A percentile compares a stretch with the other conserved stretches of the same genome.
Evolutionary conservation across 2,329 filamentous ascomycete genomes (phyloP).

Genomic region (Colletotrichum graminicola): DNA sequence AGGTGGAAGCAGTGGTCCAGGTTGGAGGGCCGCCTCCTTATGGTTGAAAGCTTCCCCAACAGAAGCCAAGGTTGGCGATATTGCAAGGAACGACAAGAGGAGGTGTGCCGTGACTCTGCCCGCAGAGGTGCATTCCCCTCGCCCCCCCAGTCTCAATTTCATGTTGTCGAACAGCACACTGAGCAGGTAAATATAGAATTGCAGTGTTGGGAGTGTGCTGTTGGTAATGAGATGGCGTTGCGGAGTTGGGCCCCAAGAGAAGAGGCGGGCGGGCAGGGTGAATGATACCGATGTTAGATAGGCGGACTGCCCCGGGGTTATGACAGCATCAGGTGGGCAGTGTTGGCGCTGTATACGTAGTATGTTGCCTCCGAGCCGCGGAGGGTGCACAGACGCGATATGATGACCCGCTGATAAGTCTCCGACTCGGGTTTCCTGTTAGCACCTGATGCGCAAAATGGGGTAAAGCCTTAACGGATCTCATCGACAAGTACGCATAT

Average conservation of each 20-base stretch:
- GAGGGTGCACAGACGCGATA: slow-evolving; percentile 31
- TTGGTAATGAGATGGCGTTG: slow-evolving; percentile 1
- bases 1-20: slow-evolving; percentile 55
- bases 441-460: accelerated
- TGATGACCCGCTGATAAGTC: slow-evolving; percentile 28
- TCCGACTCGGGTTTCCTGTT: slow-evolving; percentile 15
- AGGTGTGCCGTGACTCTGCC: slow-evolving; percentile 73
- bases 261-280: slow-evolving; percentile 12
- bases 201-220: neutral
- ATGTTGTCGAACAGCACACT: neutral
- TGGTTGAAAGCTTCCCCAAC: slow-evolving; percentile 50
- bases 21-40: slow-evolving; percentile 59
- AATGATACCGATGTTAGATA: slow-evolving; percentile 39
- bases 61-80: slow-evolving; percentile 60
- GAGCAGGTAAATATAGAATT: neutral
- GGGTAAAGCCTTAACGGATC: neutral
- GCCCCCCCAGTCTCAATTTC: slow-evolving; percentile 26
- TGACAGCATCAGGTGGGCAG: slow-evolving; percentile 42
- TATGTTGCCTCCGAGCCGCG: slow-evolving; percentile 38
- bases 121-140: slow-evolving; percentile 63
- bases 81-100: slow-evolving; percentile 75
- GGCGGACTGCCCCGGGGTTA: slow-evolving; percentile 29
- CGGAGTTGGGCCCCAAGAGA: slow-evolving; percentile 1
- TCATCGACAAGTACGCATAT: slow-evolving; percentile 1
- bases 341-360: slow-evolving; percentile 30